A percentile compares a stretch with the other conserved stretches of the same genome.
These are phyloP conservation scores for Chytridiales sp. DNA, from an alignment of 371 early-diverging fungal genomes.

Conservation along the genomic window DNA sequence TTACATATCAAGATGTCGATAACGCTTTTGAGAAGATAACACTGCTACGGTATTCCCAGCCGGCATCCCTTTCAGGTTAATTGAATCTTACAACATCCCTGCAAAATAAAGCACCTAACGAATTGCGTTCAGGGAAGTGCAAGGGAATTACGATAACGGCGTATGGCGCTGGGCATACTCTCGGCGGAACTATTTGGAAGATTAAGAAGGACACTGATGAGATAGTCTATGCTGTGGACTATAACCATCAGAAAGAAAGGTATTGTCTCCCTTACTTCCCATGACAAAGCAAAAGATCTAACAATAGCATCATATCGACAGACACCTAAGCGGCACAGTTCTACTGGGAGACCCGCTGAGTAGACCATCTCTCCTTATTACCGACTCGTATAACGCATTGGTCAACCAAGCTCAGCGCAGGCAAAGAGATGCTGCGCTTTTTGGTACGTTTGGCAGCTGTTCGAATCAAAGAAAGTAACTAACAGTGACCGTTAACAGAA, in stretches of 20 bases:
- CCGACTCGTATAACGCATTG: slow-evolving; percentile 78
- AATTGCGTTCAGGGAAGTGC: slow-evolving; percentile 61
- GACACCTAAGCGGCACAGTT: slow-evolving; percentile 83
- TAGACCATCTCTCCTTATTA: slow-evolving; percentile 86
- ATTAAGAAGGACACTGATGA: slow-evolving; percentile 92
- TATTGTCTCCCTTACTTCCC: slow-evolving; percentile 32
- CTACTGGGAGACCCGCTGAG: slow-evolving; percentile 69
- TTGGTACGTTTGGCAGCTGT: slow-evolving; percentile 26
- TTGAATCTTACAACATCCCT: background rate
- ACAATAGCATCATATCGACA: slow-evolving; percentile 36
- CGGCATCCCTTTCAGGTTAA: slow-evolving; percentile 65
- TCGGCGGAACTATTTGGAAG: slow-evolving; percentile 98
- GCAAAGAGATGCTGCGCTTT: slow-evolving; percentile 65
- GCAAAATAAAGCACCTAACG: background rate
- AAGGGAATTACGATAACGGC: slow-evolving; percentile 89
- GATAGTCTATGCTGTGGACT: slow-evolving; percentile 94
- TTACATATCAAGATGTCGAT: slow-evolving; percentile 74
- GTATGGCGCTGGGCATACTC: slow-evolving; percentile 91
- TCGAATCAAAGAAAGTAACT: background rate
- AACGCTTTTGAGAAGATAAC: slow-evolving; percentile 82
- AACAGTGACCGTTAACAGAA: slow-evolving; percentile 37
- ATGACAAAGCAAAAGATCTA: too few relatives aligned
- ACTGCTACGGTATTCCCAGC: slow-evolving; percentile 90
- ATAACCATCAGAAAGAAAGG: slow-evolving; percentile 94
- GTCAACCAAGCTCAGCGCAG: slow-evolving; percentile 53